A percentile compares a stretch with the other conserved stretches of the same genome.
Conservation (phyloP, 148 eudicot species). For the Nepenthes mirabilis region DNA sequence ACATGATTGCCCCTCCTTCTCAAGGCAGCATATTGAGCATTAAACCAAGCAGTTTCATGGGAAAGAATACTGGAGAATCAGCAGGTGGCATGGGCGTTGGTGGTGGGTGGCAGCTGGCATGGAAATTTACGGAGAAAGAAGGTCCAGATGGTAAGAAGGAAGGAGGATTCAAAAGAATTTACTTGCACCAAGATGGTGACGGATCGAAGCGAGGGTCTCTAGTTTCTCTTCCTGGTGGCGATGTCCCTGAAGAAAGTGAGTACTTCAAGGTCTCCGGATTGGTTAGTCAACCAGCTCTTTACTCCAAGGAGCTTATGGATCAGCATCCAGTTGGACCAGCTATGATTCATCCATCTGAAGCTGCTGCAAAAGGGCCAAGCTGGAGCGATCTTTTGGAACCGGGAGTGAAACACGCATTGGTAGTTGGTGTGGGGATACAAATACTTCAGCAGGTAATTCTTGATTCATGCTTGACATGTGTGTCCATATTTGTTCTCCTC, state of each 20-base stretch:
- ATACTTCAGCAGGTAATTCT: slow-evolving; percentile 45
- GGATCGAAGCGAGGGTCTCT: slow-evolving; percentile 35
- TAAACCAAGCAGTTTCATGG: slow-evolving; percentile 19
- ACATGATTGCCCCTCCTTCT: slow-evolving; percentile 22
- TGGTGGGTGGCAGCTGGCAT: slow-evolving; percentile 68
- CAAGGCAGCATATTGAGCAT: slow-evolving; percentile 25
- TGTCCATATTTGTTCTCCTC: too few relatives aligned
- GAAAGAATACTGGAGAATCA: slow-evolving; percentile 14
- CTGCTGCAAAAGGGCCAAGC: slow-evolving; percentile 31
- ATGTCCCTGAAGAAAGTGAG: slow-evolving; percentile 24
- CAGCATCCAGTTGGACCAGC: slow-evolving; percentile 46
- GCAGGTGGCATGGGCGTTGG: slow-evolving; percentile 37
- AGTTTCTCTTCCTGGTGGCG: slow-evolving; percentile 36
- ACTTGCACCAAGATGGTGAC: slow-evolving; percentile 38
- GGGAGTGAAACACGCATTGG: slow-evolving; percentile 45
- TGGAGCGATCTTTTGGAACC: slow-evolving; percentile 45
- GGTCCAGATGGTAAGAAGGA: slow-evolving; percentile 41
- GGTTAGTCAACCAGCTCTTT: slow-evolving; percentile 50
- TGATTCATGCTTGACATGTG: neutral
- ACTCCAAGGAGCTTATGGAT: slow-evolving; percentile 34
- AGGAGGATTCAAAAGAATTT: slow-evolving; percentile 47
- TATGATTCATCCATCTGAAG: slow-evolving; percentile 46
- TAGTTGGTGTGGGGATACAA: slow-evolving; percentile 45
- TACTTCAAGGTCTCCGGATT: slow-evolving; percentile 42
- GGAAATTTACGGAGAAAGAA: slow-evolving; percentile 45